These are phyloP conservation scores for Pharnaceum exiguum DNA, from an alignment of 148 eudicot species.

Conservation along the genomic window DNA sequence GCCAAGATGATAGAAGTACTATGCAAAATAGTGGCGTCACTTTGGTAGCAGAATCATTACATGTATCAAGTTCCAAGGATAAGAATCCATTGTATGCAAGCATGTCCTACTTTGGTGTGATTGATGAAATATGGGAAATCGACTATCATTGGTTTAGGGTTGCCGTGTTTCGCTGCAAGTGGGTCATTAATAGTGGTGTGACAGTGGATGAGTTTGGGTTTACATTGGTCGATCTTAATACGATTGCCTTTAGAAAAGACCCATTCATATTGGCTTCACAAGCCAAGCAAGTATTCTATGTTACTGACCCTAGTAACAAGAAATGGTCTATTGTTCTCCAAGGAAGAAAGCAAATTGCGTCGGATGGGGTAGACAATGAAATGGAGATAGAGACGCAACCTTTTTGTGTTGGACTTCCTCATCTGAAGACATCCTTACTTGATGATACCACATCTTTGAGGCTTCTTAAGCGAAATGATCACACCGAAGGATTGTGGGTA, in stretches of 20 bases:
- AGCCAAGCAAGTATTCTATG: conserved; percentile 4
- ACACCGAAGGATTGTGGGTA: too few relatives aligned
- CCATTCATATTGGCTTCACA: conserved; percentile 4
- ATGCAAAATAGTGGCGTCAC: background rate
- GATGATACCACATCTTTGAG: too few relatives aligned
- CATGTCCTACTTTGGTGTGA: background rate
- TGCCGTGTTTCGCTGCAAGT: background rate
- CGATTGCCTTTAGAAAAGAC: background rate
- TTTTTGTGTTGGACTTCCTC: too few relatives aligned
- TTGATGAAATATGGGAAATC: background rate
- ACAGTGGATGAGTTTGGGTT: background rate
- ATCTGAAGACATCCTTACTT: too few relatives aligned
- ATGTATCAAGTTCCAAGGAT: background rate
- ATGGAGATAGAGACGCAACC: too few relatives aligned
- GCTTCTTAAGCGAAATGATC: too few relatives aligned
- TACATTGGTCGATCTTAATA: background rate
- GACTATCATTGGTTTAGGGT: background rate
- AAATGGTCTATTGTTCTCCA: background rate
- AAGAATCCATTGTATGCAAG: too few relatives aligned
- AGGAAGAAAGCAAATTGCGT: too few relatives aligned
- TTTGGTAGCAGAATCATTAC: background rate
- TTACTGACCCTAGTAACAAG: background rate
- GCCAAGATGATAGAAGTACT: background rate
- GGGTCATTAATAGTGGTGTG: background rate
- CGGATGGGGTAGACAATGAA: too few relatives aligned